Evolutionary conservation across 1,139 yeast genomes (phyloP), one percentile per base, ranked within the genome.

Genomic region (Schwanniomyces etchellsii): DNA sequence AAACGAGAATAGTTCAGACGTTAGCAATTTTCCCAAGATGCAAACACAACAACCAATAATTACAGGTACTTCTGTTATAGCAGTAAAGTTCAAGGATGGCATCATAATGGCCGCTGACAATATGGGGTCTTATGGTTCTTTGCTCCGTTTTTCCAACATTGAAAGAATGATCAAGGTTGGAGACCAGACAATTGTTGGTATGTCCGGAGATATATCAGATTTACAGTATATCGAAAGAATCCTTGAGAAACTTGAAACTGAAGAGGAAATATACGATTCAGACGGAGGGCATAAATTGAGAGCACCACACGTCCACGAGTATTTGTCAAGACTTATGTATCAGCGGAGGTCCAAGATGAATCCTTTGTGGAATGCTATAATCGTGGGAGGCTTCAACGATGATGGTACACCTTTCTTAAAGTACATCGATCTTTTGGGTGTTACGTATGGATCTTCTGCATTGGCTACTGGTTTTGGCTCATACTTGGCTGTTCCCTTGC

Each of bases 401-500:
- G 80, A 75, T 37, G 50, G 57, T 24, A 74, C 74, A 26, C 81
- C 85, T 31, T 84, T 83, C 48, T 68, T 91, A 48, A 79, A 81
- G 43, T 89, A 84, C 51, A 95, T 88, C 28, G 96, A 93, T 55
- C 67, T 93, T 39, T 70, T 88, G 36, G 99, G 99, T 28, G 96
- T 89, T 14, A 75, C 95, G 1, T 93, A 84, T 57, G 74, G 85
- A 5, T 73, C 97, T 1, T 94, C 96, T 20, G 72, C 95, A 3
- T 64, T 93, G 39, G 96, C 97, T 29, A 89, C 98, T 2, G 99
- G 99, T 1, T 91, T 89, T 56, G 99, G 98, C 35, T 81, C 95
- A 9, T 91, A 93, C 57, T 69, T 93, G 57, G 98, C 98, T 3
- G 63, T 88, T 27, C 99, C 99, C 21, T 64, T 93, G 44, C 70